A percentile compares a stretch with the other conserved stretches of the same genome.
Evolutionary conservation across 768 basidiomycete genomes (phyloP).

Genomic region (Phaeolepiota aurea): DNA sequence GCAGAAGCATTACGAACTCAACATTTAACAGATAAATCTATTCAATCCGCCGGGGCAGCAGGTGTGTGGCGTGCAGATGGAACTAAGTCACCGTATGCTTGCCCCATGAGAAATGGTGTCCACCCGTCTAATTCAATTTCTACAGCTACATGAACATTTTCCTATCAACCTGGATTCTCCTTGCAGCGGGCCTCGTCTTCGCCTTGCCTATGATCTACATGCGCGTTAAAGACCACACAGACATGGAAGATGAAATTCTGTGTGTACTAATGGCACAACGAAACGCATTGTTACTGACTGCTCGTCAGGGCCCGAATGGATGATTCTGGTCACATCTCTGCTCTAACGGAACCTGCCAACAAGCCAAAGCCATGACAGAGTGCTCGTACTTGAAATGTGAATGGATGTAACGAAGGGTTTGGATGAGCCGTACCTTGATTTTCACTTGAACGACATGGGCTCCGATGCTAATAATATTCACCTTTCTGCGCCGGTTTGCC

Average conservation of each 20-base stretch:
- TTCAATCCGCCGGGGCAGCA: constrained; percentile 72
- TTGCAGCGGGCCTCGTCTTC: constrained; percentile 54
- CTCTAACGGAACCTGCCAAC: too few species aligned
- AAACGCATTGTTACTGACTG: background rate
- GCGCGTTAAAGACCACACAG: constrained; percentile 56
- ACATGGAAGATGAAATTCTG: constrained; percentile 43
- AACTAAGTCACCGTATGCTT: constrained; percentile 46
- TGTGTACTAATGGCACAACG: constrained; percentile 19
- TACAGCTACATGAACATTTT: constrained; percentile 62
- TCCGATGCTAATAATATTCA: too few species aligned
- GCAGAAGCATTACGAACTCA: too few species aligned
- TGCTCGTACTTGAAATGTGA: too few species aligned
- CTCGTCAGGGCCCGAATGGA: constrained; percentile 30
- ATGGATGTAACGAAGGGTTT: too few species aligned
- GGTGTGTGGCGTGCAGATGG: constrained; percentile 69
- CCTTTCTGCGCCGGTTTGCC: too few species aligned
- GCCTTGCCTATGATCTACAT: constrained; percentile 70
- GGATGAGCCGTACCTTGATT: too few species aligned
- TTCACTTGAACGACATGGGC: too few species aligned
- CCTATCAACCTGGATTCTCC: constrained; percentile 66
- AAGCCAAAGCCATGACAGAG: too few species aligned
- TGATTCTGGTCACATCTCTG: constrained; percentile 20
- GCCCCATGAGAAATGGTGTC: background rate
- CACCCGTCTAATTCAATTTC: background rate
- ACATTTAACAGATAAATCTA: constrained; percentile 54